These are phyloP conservation scores for Breviolum minutum DNA, from an alignment of 73 alveolate species.

Conservation along the genomic window DNA sequence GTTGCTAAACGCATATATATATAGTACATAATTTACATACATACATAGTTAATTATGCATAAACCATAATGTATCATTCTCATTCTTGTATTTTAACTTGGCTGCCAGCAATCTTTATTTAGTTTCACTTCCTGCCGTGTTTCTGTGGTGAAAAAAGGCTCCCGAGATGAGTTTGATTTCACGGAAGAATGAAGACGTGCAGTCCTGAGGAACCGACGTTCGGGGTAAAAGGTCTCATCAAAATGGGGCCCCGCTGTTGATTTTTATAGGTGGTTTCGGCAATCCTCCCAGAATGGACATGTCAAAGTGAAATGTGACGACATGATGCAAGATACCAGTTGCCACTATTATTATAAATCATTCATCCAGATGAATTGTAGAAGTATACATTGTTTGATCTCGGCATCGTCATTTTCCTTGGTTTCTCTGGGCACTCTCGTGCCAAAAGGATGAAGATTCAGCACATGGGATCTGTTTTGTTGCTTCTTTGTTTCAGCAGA, in stretches of 20 bases:
- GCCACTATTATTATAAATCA: background rate
- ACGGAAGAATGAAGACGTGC: conserved; percentile 8
- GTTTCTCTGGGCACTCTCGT: too few relatives aligned
- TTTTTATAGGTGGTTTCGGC: background rate
- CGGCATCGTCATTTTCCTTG: too few relatives aligned
- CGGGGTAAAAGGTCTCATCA: background rate
- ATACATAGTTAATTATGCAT: too few relatives aligned
- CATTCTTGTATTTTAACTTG: background rate
- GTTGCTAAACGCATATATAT: too few relatives aligned
- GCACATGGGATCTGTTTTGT: too few relatives aligned
- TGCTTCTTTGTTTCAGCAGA: too few relatives aligned
- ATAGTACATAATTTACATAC: too few relatives aligned
- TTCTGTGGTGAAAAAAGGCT: background rate
- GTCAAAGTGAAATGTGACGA: background rate
- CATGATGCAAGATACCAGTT: background rate
- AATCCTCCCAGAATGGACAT: background rate
- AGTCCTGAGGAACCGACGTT: background rate
- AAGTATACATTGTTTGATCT: too few relatives aligned
- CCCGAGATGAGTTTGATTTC: background rate
- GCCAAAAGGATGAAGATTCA: too few relatives aligned
- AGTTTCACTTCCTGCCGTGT: too few relatives aligned
- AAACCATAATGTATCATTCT: background rate
- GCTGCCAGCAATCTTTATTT: background rate
- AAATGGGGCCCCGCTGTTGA: background rate
- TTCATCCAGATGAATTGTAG: too few relatives aligned